Evolutionary conservation across 345 rosid species (phyloP), one percentile per base, ranked within the genome.

Genomic region (Dipteronia dyeriana): DNA sequence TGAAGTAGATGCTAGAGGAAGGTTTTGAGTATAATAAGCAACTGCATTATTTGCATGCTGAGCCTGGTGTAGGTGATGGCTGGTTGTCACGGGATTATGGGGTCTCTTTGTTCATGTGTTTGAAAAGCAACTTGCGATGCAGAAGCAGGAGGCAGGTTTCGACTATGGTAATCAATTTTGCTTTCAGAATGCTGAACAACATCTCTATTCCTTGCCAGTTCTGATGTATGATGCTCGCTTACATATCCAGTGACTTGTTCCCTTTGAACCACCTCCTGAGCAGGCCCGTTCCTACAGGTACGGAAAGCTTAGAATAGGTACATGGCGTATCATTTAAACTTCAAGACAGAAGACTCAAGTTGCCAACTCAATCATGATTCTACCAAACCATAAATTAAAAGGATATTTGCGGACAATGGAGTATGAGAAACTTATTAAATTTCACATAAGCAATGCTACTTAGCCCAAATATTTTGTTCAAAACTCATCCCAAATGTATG

Each of bases 61-160:
- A 34, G 0, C 38, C 38, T 34, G 38, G 38, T 4, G 45, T 41
- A 41, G 45, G 11, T 41, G 45, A 9, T 41, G 45, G 45, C 45
- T 41, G 45, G 45, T 41, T 19, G 26, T 60, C 29, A 74, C 43
- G 57, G 68, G 41, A 43, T 17, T 56, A 45, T 38, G 26, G 47
- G 67, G 19, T 69, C 74, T 9, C 45, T 23, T 19, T 76, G 79
- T 5, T 59, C 60, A 59, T 68, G 25, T 41, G 57, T 53, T 51
- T 29, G n/a, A 8, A 49, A 34, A 34, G 38, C 38, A 34, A 17
- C 65, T 31, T 29, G 54, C 5, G 64, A 56, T 13, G 78, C 12
- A 14, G 78, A 17, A 45, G 41, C 43, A 2, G 59, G 13, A 17
- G 61, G 73, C 17, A 53, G 47, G 56, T 71, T 29, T 53, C 62